These are phyloP conservation scores for Paecilomyces fulvus DNA, from an alignment of 2,329 filamentous ascomycete species.

Conservation along the genomic window DNA sequence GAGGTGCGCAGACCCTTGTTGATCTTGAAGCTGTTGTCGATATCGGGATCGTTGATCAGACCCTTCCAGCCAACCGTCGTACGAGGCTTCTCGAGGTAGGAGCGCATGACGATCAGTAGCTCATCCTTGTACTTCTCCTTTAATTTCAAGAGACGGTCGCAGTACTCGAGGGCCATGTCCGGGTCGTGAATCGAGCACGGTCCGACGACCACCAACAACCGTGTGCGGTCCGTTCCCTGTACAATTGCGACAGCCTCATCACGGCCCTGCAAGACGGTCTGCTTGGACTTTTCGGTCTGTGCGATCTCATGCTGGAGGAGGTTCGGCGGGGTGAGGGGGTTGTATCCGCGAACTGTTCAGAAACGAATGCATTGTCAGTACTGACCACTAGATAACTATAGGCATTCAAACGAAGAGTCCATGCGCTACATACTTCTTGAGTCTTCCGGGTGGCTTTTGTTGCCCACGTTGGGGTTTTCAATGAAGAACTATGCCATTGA, in stretches of 20 bases:
- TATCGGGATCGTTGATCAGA: conserved; percentile 95
- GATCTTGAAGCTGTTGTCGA: conserved; percentile 97
- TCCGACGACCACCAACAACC: conserved; percentile 73
- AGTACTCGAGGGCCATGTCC: conserved; percentile 83
- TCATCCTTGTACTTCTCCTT: conserved; percentile 86
- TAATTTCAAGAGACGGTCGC: conserved; percentile 67
- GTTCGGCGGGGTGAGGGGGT: conserved; percentile 84
- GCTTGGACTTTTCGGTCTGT: conserved; percentile 31
- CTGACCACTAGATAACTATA: background rate
- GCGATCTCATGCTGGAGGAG: conserved; percentile 90
- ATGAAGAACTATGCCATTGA: conserved; percentile 55
- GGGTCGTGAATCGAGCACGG: conserved; percentile 98
- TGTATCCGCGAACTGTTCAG: conserved; percentile 69
- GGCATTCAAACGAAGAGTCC: background rate
- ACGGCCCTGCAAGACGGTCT: conserved; percentile 52
- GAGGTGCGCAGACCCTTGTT: conserved; percentile 89
- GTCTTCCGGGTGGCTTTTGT: conserved; percentile 65
- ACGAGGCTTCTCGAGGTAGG: conserved; percentile 96
- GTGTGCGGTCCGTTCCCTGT: conserved; percentile 48
- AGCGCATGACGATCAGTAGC: conserved; percentile 91
- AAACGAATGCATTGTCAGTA: conserved; percentile 3
- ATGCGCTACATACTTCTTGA: conserved; percentile 61
- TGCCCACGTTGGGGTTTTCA: conserved; percentile 69
- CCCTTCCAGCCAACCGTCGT: conserved; percentile 99
- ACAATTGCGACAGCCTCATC: conserved; percentile 54